These are phyloP conservation scores for Talaromyces islandicus DNA, from an alignment of 2,329 filamentous ascomycete species.

Conservation along the genomic window DNA sequence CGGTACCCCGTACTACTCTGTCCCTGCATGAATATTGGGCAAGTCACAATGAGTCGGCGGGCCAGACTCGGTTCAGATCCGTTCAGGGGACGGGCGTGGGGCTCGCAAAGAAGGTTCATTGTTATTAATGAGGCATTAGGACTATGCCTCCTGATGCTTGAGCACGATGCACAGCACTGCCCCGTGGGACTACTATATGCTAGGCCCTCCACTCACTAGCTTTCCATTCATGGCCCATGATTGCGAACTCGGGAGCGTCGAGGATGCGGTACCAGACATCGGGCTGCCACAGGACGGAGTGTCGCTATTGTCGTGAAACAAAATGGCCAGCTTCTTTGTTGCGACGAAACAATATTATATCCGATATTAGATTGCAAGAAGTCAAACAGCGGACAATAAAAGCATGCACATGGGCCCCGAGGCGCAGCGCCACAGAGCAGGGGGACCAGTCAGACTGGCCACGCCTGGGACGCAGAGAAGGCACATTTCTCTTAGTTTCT, in stretches of 20 bases:
- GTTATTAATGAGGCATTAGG: too few relatives aligned
- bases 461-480: too few relatives aligned
- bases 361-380: too few relatives aligned
- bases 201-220: neutral
- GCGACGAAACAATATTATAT: too few relatives aligned
- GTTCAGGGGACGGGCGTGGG: neutral
- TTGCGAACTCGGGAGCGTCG: neutral
- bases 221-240: neutral
- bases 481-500: too few relatives aligned
- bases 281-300: too few relatives aligned
- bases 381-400: neutral
- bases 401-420: neutral
- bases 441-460: neutral
- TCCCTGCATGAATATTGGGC: too few relatives aligned
- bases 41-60: neutral
- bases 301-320: too few relatives aligned
- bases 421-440: neutral
- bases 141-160: neutral
- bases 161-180: neutral
- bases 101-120: too few relatives aligned
- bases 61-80: neutral
- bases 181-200: neutral
- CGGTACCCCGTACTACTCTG: too few relatives aligned
- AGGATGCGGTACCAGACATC: neutral
- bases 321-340: neutral